phyloP scores from a whole-genome alignment of 1,284 basidiomycete genomes.

The Cryptococcus sp. region DNA sequence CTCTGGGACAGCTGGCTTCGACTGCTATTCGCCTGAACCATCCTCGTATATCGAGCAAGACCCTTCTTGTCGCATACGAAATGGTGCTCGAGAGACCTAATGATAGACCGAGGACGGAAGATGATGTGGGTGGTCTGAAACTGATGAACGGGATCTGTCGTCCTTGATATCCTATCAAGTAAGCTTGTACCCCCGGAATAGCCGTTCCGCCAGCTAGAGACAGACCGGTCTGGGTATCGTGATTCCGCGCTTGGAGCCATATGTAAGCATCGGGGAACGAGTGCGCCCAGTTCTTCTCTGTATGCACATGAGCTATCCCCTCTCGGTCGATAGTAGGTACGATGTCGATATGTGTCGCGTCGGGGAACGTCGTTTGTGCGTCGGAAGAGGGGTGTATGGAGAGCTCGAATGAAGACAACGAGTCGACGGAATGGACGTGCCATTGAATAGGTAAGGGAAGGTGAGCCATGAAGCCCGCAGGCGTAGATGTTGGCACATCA shows the following conservation, averaged over 20 bases:
- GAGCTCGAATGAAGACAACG: conserved; percentile 17
- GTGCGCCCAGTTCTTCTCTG: conserved; percentile 38
- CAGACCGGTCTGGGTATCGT: conserved; percentile 17
- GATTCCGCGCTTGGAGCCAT: conserved; percentile 32
- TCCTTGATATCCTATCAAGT: conserved; percentile 28
- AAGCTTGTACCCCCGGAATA: conserved; percentile 29
- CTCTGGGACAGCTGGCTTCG: conserved; percentile 8
- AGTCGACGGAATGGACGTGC: conserved; percentile 32
- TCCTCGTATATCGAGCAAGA: conserved; percentile 27
- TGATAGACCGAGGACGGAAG: conserved; percentile 24
- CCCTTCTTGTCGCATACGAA: conserved; percentile 10
- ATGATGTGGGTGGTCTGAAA: conserved; percentile 25
- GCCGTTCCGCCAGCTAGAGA: conserved; percentile 28
- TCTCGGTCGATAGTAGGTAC: not conserved
- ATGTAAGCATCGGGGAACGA: conserved; percentile 32
- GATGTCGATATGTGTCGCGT: too few relatives aligned
- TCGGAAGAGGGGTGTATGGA: conserved; percentile 1
- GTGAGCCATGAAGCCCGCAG: conserved; percentile 25
- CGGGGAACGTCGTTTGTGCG: not conserved
- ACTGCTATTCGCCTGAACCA: conserved; percentile 27
- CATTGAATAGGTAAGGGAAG: conserved; percentile 35
- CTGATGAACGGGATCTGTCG: conserved; percentile 2
- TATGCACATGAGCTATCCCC: conserved; percentile 24
- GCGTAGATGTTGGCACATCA: conserved; percentile 22
- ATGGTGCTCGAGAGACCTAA: conserved; percentile 24